Evolutionary conservation across 768 basidiomycete genomes (phyloP).

Genomic region (Boletus subcaerulescens): DNA sequence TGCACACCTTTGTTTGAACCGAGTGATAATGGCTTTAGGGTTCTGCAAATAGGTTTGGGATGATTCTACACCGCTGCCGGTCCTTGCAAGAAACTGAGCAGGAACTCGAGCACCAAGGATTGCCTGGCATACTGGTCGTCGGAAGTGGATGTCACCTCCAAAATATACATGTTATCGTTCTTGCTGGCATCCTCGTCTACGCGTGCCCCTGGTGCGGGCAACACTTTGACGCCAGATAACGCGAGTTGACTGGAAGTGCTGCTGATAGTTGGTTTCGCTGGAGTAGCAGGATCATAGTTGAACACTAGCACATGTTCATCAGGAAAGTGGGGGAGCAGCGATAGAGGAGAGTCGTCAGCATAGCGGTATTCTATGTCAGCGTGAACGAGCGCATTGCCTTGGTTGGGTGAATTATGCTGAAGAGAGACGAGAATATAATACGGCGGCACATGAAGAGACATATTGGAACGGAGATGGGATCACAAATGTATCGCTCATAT

Average conservation of each 20-base stretch:
- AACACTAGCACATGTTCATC: conserved; percentile 75
- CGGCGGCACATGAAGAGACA: conserved; percentile 39
- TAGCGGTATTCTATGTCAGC: conserved; percentile 80
- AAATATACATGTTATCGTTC: conserved; percentile 72
- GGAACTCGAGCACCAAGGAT: not conserved
- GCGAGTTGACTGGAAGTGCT: conserved; percentile 47
- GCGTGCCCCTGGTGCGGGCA: conserved; percentile 71
- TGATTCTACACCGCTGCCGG: conserved; percentile 21
- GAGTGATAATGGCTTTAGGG: conserved; percentile 50
- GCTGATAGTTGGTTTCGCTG: conserved; percentile 45
- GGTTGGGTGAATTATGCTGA: conserved; percentile 34
- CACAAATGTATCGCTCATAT: conserved; percentile 27
- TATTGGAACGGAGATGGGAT: not conserved
- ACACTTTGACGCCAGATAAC: conserved; percentile 58
- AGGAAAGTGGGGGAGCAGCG: conserved; percentile 55
- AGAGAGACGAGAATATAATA: conserved; percentile 64
- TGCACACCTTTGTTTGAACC: conserved; percentile 66
- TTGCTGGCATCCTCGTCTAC: conserved; percentile 45
- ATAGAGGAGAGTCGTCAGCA: conserved; percentile 70
- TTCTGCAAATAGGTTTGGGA: conserved; percentile 33
- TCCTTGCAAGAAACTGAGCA: conserved; percentile 6
- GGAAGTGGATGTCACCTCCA: conserved; percentile 55
- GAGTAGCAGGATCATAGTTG: conserved; percentile 53
- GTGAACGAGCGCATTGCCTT: conserved; percentile 46
- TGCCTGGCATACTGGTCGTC: conserved; percentile 42